Percentiles rank a stretch among this genome's conserved stretches.
phyloP scores from a whole-genome alignment of 768 basidiomycete species.

The Tephrocybe sp. region DNA sequence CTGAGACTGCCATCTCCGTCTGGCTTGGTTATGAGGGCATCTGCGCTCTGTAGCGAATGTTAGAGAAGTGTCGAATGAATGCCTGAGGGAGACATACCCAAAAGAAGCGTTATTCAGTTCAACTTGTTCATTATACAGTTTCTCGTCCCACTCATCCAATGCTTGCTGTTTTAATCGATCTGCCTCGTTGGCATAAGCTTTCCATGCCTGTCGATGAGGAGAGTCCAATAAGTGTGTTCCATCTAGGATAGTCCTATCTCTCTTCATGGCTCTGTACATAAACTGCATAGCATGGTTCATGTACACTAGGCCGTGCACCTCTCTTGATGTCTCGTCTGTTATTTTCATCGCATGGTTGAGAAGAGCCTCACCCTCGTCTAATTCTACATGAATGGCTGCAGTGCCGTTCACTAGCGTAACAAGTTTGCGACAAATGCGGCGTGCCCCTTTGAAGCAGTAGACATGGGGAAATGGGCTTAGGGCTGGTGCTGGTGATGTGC shows the following conservation, averaged over 20 bases:
- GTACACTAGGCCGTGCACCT: slow-evolving; percentile 15
- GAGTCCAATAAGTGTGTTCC: slow-evolving; percentile 22
- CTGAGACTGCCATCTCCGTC: too few relatives aligned
- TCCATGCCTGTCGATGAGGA: slow-evolving; percentile 9
- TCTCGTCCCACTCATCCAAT: background rate
- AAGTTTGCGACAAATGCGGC: slow-evolving; percentile 15
- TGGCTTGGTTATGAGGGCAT: too few relatives aligned
- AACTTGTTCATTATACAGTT: background rate
- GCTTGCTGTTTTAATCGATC: slow-evolving; percentile 6
- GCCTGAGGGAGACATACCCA: background rate
- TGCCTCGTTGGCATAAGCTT: slow-evolving; percentile 9
- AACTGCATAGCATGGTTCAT: slow-evolving; percentile 16
- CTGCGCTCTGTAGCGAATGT: background rate
- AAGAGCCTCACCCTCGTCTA: slow-evolving; percentile 16
- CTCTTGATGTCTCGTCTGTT: slow-evolving; percentile 3
- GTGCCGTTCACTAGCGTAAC: slow-evolving; percentile 13
- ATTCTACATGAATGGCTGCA: slow-evolving; percentile 11
- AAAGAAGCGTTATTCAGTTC: background rate
- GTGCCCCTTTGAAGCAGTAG: slow-evolving; percentile 19
- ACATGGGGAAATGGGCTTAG: background rate
- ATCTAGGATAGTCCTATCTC: slow-evolving; percentile 25
- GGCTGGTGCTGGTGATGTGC: background rate
- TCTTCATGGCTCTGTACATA: slow-evolving; percentile 20
- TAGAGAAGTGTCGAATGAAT: background rate
- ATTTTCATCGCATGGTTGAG: slow-evolving; percentile 10